Conservation (phyloP, 2,329 filamentous ascomycete genomes). For the Phyllosticta citriasiana region DNA sequence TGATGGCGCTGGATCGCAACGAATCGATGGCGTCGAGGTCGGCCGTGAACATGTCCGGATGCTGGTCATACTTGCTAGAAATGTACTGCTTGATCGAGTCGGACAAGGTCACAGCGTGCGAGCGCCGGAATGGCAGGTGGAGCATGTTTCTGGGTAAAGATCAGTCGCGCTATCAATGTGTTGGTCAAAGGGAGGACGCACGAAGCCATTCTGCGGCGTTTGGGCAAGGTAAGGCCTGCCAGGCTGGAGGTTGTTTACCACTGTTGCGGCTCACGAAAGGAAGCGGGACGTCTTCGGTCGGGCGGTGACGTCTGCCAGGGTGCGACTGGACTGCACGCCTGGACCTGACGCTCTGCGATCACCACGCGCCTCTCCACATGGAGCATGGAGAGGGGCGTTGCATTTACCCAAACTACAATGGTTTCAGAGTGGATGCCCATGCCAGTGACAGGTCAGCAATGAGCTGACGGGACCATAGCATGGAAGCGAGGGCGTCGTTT, state of each 20-base stretch:
- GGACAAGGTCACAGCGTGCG: slow-evolving; percentile 67
- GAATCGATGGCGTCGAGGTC: slow-evolving; percentile 82
- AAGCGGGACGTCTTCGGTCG: neutral
- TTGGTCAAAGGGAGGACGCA: slow-evolving; percentile 8
- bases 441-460: neutral
- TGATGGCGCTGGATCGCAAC: slow-evolving; percentile 75
- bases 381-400: neutral
- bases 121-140: slow-evolving; percentile 79
- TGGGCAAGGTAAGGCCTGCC: neutral
- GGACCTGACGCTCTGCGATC: neutral
- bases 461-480: neutral
- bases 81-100: slow-evolving; percentile 89
- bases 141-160: slow-evolving; percentile 47
- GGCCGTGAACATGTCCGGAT: slow-evolving; percentile 88
- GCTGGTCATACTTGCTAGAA: slow-evolving; percentile 95
- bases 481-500: neutral
- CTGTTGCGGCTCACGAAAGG: neutral
- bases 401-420: neutral
- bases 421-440: neutral
- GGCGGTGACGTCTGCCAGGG: neutral
- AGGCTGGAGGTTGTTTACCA: neutral
- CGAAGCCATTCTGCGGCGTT: slow-evolving; percentile 16
- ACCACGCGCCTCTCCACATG: neutral
- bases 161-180: neutral
- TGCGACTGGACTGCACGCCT: neutral